Percentiles rank a stretch among this genome's conserved stretches.
These are phyloP conservation scores for Aspergillus sp. DNA, from an alignment of 2,329 filamentous ascomycete species.

Conservation along the genomic window DNA sequence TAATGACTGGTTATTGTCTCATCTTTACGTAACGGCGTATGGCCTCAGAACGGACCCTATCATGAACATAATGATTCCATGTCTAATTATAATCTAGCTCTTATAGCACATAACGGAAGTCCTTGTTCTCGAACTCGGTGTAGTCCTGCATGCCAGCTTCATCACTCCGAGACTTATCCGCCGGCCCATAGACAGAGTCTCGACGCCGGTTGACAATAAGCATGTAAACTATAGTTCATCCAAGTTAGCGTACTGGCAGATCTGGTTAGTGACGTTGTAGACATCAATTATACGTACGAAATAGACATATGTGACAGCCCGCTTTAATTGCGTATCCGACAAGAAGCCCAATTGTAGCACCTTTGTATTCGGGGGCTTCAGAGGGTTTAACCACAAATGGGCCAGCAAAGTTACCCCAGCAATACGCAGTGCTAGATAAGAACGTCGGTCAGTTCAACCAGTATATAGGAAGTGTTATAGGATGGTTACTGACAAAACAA, in stretches of 20 bases:
- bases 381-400: conserved; percentile 38
- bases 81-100: background rate
- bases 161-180: conserved; percentile 35
- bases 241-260: too few species aligned
- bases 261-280: too few species aligned
- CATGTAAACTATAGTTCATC: conserved; percentile 18
- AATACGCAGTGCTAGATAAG: conserved; percentile 32
- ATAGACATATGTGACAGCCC: conserved; percentile 35
- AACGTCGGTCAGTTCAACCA: too few species aligned
- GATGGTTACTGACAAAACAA: conserved; percentile 9
- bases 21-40: too few species aligned
- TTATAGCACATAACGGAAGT: conserved; percentile 44
- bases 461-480: too few species aligned
- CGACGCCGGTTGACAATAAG: conserved; percentile 35
- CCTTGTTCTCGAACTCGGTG: conserved; percentile 42
- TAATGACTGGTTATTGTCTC: too few species aligned
- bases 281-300: conserved; percentile 24
- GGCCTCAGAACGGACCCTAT: too few species aligned
- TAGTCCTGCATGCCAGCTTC: conserved; percentile 44
- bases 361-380: conserved; percentile 28
- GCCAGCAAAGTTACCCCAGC: conserved; percentile 42
- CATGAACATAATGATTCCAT: too few species aligned
- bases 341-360: conserved; percentile 41
- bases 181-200: conserved; percentile 33
- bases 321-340: conserved; percentile 42